Conservation (phyloP, 2,329 filamentous ascomycete genomes). For the Apiospora sp. region DNA sequence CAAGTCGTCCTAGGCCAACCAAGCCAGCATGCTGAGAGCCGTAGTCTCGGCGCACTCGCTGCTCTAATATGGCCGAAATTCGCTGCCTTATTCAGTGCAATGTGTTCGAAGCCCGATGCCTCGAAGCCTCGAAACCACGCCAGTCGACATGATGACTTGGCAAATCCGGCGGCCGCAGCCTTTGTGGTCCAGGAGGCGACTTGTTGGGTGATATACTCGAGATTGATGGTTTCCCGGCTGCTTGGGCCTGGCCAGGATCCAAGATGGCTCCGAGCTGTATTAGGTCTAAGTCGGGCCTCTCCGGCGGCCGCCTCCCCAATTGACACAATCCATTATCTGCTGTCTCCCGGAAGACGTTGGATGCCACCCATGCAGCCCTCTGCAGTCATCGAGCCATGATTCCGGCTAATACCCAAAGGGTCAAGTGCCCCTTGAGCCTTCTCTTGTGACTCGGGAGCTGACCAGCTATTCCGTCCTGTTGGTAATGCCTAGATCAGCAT, state of each 20-base stretch:
- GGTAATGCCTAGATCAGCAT: conserved; percentile 17
- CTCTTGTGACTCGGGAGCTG: conserved; percentile 15
- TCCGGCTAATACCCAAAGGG: conserved; percentile 21
- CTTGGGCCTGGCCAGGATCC: conserved; percentile 6
- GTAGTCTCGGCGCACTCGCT: not conserved
- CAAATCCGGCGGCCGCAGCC: not conserved
- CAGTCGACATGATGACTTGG: not conserved
- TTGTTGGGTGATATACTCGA: not conserved
- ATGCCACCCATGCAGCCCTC: conserved; percentile 9
- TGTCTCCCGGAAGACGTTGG: conserved; percentile 16
- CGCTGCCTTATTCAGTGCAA: not conserved
- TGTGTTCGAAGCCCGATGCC: not conserved
- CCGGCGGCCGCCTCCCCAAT: not conserved
- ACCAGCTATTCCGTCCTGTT: conserved; percentile 13
- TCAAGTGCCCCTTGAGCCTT: not conserved
- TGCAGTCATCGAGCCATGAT: conserved; percentile 17
- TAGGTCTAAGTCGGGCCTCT: conserved; percentile 15
- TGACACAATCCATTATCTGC: not conserved
- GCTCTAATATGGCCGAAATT: not conserved
- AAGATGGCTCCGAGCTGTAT: conserved; percentile 14
- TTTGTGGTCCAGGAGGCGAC: not conserved
- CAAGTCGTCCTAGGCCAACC: not conserved
- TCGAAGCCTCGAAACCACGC: not conserved
- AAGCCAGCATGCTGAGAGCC: not conserved
- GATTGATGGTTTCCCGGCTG: conserved; percentile 11